These are phyloP conservation scores for Suillus weaverae DNA, from an alignment of 768 basidiomycete species.

Conservation along the genomic window DNA sequence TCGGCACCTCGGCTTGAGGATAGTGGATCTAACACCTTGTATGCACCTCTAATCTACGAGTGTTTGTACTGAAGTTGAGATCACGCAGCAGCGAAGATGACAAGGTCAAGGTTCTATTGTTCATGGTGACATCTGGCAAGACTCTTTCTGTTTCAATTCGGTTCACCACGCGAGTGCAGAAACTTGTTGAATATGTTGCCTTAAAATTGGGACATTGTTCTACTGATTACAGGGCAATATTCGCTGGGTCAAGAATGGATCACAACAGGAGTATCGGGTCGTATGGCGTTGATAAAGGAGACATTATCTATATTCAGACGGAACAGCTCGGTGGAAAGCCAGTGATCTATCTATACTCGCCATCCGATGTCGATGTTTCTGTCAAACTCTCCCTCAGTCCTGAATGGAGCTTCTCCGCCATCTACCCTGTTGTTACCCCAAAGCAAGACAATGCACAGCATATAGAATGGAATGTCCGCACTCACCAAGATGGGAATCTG, in stretches of 20 bases:
- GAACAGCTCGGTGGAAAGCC: background rate
- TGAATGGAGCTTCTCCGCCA: constrained; percentile 1
- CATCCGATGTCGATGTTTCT: background rate
- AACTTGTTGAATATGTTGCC: background rate
- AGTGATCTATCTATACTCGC: constrained; percentile 6
- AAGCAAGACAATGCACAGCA: background rate
- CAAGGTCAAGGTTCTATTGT: background rate
- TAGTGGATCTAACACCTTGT: background rate
- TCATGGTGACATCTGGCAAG: background rate
- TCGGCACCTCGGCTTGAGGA: background rate
- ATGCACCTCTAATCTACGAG: background rate
- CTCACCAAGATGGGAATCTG: background rate
- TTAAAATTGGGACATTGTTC: background rate
- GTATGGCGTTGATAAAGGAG: background rate
- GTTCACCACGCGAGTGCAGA: background rate
- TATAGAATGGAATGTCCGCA: background rate
- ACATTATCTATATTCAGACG: background rate
- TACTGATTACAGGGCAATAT: background rate
- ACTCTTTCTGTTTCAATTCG: background rate
- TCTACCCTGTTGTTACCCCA: background rate
- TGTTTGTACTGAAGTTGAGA: background rate
- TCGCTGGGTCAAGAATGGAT: background rate
- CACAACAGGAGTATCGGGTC: background rate
- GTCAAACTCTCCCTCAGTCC: constrained; percentile 1
- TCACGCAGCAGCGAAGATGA: background rate